Conservation (phyloP, 2,329 filamentous ascomycete genomes). For the Fusarium beomiforme region DNA sequence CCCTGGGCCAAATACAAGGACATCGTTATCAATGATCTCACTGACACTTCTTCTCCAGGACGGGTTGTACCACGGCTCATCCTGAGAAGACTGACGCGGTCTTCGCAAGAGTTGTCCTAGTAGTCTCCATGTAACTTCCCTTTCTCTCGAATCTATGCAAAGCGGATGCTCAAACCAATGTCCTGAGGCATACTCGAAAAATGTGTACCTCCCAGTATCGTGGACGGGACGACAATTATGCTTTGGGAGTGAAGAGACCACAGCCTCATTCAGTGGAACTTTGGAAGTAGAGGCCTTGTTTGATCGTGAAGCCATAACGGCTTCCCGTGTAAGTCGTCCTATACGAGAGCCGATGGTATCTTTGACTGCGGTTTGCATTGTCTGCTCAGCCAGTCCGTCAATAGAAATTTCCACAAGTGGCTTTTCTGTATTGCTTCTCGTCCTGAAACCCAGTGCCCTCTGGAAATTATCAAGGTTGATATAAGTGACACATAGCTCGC, state of each 20-base stretch:
- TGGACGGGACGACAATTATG: background rate
- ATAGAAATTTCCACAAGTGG: background rate
- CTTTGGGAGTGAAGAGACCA: too few relatives aligned
- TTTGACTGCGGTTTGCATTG: background rate
- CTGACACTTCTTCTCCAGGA: background rate
- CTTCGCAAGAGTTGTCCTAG: background rate
- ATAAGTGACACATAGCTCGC: conserved; percentile 12
- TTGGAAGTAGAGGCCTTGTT: background rate
- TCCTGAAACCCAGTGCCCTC: background rate
- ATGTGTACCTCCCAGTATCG: background rate
- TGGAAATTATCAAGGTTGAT: conserved; percentile 5
- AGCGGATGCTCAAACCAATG: background rate
- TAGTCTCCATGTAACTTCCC: background rate
- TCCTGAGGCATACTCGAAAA: background rate
- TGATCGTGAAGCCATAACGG: background rate
- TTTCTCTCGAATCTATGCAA: fast-evolving
- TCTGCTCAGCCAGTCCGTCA: background rate
- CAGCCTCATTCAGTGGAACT: background rate
- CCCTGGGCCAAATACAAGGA: background rate
- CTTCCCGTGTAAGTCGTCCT: background rate
- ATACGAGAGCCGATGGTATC: background rate
- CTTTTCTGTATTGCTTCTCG: background rate
- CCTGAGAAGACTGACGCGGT: background rate
- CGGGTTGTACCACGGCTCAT: background rate
- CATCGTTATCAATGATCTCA: background rate